phyloP scores from a whole-genome alignment of 352 stramenopile genomes.

The Pythium scleroteichum region DNA sequence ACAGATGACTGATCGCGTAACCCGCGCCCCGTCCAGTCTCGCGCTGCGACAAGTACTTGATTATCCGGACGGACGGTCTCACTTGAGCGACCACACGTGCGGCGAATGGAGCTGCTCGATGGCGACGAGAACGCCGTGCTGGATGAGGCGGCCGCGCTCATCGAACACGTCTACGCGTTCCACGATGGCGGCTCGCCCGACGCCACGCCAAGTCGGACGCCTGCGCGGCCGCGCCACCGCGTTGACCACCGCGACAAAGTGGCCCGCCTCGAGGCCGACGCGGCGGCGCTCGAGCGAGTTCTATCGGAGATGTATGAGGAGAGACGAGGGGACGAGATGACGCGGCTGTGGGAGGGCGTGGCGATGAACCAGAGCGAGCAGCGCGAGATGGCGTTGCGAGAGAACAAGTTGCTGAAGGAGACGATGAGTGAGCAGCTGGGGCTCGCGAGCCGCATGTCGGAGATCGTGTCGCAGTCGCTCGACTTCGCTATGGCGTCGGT shows the following conservation, averaged over 20 bases:
- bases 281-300: neutral
- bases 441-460: neutral
- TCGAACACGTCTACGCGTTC: too few relatives aligned
- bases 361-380: neutral
- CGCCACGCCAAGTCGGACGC: too few relatives aligned
- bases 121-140: too few relatives aligned
- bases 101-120: too few relatives aligned
- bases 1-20: too few relatives aligned
- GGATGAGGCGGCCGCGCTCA: too few relatives aligned
- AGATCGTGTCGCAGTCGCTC: neutral
- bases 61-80: too few relatives aligned
- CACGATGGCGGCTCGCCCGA: too few relatives aligned
- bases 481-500: neutral
- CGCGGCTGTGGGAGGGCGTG: neutral
- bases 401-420: neutral
- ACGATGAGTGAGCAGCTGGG: neutral
- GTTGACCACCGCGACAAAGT: neutral
- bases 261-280: neutral
- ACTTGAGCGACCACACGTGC: too few relatives aligned
- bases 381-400: neutral
- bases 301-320: neutral
- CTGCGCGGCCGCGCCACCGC: neutral
- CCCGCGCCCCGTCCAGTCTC: too few relatives aligned
- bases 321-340: neutral
- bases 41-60: too few relatives aligned